These are phyloP conservation scores for Oryza meyeriana DNA, from an alignment of 176 grass and related monocot genomes.

Conservation along the genomic window DNA sequence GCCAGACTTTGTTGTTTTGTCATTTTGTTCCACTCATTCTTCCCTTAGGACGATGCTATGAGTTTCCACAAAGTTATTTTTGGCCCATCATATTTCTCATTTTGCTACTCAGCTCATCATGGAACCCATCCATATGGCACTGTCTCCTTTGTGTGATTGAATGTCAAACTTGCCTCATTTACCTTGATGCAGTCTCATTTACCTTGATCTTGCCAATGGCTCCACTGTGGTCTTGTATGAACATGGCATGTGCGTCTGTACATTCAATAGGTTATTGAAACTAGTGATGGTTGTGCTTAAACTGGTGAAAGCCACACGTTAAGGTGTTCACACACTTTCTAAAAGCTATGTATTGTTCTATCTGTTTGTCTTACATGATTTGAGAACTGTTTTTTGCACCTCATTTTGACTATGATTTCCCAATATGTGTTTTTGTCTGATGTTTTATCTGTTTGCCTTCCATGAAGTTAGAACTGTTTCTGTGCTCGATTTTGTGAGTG, in stretches of 20 bases:
- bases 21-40: not conserved
- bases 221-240: not conserved
- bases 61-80: not conserved
- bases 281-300: not conserved
- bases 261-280: not conserved
- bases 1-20: not conserved
- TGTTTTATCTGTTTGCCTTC: not conserved
- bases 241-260: slow-evolving; percentile 19
- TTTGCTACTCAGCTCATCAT: not conserved
- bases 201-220: not conserved
- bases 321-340: not conserved
- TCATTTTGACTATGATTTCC: not conserved
- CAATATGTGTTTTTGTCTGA: not conserved
- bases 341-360: not conserved
- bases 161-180: not conserved
- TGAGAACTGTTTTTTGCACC: not conserved
- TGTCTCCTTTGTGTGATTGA: not conserved
- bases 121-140: not conserved
- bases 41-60: not conserved
- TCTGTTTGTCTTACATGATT: slow-evolving; percentile 7
- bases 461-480: not conserved
- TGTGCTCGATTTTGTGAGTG: not conserved
- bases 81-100: not conserved
- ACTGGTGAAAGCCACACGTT: not conserved
- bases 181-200: not conserved